phyloP scores from a whole-genome alignment of 2,329 filamentous ascomycete genomes.

The Hypoxylon sp. region DNA sequence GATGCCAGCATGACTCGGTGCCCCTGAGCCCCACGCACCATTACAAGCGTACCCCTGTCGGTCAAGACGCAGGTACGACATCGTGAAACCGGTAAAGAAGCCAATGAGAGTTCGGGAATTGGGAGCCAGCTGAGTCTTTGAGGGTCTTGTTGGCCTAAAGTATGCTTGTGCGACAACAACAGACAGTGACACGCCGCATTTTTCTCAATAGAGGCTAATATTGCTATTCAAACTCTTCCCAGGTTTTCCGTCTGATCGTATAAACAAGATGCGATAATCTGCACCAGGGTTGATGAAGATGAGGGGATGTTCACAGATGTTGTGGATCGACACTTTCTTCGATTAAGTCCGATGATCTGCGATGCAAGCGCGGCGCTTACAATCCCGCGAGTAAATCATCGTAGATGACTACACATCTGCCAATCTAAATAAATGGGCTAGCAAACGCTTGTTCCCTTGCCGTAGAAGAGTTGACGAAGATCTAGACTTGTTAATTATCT shows the following conservation, averaged over 20 bases:
- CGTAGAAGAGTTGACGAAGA: neutral
- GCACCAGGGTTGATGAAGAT: constrained; percentile 31
- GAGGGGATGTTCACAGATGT: constrained; percentile 18
- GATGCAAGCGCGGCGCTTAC: constrained; percentile 35
- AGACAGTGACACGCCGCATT: constrained; percentile 33
- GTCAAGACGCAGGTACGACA: constrained; percentile 52
- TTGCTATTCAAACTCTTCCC: constrained; percentile 1
- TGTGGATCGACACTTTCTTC: constrained; percentile 32
- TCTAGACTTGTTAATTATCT: constrained; percentile 1
- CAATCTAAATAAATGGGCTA: constrained; percentile 29
- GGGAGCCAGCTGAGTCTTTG: constrained; percentile 32
- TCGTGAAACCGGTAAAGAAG: constrained; percentile 49
- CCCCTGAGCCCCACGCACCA: constrained; percentile 50
- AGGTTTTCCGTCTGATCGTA: constrained; percentile 22
- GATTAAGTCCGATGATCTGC: constrained; percentile 44
- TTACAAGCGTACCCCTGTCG: constrained; percentile 40
- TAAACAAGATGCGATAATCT: constrained; percentile 25
- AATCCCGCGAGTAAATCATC: constrained; percentile 16
- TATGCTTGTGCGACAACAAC: constrained; percentile 32
- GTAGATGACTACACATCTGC: constrained; percentile 12
- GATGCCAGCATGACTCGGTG: constrained; percentile 34
- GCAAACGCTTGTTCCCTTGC: constrained; percentile 18
- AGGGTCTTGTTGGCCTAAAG: constrained; percentile 21
- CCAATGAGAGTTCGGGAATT: constrained; percentile 44
- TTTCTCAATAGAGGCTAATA: constrained; percentile 4